Evolutionary conservation across 441 rosid species (phyloP).

Genomic region (Populus hybrid): DNA sequence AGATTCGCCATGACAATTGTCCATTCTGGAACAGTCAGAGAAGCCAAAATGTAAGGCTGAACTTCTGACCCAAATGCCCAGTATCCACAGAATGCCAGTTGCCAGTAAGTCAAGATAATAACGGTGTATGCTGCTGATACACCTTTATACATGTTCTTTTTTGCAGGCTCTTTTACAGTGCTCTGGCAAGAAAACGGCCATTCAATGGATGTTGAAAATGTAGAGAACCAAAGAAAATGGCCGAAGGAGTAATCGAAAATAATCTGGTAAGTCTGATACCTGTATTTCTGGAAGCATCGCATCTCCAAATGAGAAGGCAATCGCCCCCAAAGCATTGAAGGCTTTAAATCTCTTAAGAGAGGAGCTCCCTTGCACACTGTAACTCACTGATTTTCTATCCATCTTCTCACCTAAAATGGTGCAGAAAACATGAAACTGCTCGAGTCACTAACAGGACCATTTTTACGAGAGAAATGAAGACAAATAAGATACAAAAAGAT

Average conservation of each 20-base stretch:
- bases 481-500: background rate
- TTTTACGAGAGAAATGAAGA: background rate
- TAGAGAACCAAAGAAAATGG: background rate
- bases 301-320: conserved; percentile 58
- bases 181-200: conserved; percentile 24
- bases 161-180: conserved; percentile 43
- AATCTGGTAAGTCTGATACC: conserved; percentile 21
- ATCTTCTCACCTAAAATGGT: conserved; percentile 33
- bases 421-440: background rate
- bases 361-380: conserved; percentile 43
- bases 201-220: background rate
- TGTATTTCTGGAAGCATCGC: conserved; percentile 65
- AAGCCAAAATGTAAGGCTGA: conserved; percentile 41
- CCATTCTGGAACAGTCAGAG: conserved; percentile 46
- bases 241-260: background rate
- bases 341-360: conserved; percentile 39
- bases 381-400: conserved; percentile 36
- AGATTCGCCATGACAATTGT: conserved; percentile 46
- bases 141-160: conserved; percentile 46
- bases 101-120: conserved; percentile 45
- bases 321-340: conserved; percentile 51
- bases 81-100: conserved; percentile 43
- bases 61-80: conserved; percentile 57
- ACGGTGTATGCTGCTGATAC: conserved; percentile 45
- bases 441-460: background rate